Evolutionary conservation across 1,284 basidiomycete genomes (phyloP).

Genomic region (Taiwanofungus camphoratus): DNA sequence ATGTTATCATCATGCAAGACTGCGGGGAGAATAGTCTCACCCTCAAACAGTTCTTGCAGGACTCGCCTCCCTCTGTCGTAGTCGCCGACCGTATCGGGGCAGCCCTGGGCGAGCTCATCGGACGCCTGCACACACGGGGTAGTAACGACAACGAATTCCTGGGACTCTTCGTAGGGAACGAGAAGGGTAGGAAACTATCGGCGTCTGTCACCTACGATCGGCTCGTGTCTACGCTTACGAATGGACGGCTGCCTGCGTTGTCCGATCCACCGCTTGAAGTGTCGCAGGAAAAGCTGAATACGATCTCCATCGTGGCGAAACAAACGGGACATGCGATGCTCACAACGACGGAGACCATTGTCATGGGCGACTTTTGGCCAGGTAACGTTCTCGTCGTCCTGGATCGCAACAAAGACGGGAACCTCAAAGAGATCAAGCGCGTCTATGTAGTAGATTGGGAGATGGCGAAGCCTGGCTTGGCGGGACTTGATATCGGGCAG

Average conservation of each 20-base stretch:
- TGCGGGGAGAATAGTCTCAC: constrained; percentile 36
- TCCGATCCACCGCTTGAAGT: constrained; percentile 36
- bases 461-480: constrained; percentile 42
- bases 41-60: constrained; percentile 45
- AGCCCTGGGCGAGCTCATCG: constrained; percentile 47
- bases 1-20: constrained; percentile 58
- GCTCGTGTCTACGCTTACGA: constrained; percentile 38
- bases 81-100: constrained; percentile 41
- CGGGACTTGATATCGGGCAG: constrained; percentile 52
- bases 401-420: constrained; percentile 15
- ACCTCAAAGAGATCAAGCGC: constrained; percentile 28
- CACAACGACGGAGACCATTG: constrained; percentile 30
- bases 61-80: constrained; percentile 27
- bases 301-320: constrained; percentile 31
- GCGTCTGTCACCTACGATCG: constrained; percentile 42
- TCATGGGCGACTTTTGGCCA: constrained; percentile 64
- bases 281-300: constrained; percentile 30
- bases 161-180: constrained; percentile 35
- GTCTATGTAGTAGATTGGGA: constrained; percentile 61
- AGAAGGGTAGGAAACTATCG: constrained; percentile 37
- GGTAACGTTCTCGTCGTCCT: constrained; percentile 48
- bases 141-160: constrained; percentile 26
- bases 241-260: constrained; percentile 29
- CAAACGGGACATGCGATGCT: constrained; percentile 32
- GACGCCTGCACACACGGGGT: constrained; percentile 40